phyloP scores from a whole-genome alignment of 1,139 yeast genomes.

The Hansenula anomala region DNA sequence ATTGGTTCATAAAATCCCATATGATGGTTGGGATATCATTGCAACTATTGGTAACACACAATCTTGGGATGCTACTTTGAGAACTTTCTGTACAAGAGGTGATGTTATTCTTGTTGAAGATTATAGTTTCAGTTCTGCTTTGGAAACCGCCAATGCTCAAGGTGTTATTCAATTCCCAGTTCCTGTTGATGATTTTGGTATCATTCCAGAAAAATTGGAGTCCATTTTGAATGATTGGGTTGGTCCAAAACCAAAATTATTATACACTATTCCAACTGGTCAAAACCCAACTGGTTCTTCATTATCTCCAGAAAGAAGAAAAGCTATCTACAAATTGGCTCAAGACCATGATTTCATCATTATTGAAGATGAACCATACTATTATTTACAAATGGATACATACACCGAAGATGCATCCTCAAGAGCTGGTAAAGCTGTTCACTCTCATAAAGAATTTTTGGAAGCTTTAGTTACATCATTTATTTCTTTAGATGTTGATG shows the following conservation, averaged over 20 bases:
- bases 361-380: conserved; percentile 92
- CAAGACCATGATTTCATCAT: conserved; percentile 76
- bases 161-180: conserved; percentile 68
- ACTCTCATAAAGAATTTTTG: conserved; percentile 51
- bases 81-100: conserved; percentile 74
- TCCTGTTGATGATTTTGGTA: conserved; percentile 73
- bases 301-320: conserved; percentile 66
- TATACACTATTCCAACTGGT: conserved; percentile 88
- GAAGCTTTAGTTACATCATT: conserved; percentile 69
- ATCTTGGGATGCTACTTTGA: conserved; percentile 78
- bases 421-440: conserved; percentile 24
- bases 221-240: conserved; percentile 64
- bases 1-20: conserved; percentile 53
- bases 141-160: conserved; percentile 72
- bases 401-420: conserved; percentile 35
- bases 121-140: conserved; percentile 74
- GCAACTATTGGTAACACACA: conserved; percentile 80
- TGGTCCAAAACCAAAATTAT: conserved; percentile 62
- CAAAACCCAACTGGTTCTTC: conserved; percentile 95
- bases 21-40: conserved; percentile 61
- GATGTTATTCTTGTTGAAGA: conserved; percentile 80
- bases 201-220: conserved; percentile 70
- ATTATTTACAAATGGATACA: conserved; percentile 82
- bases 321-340: conserved; percentile 63
- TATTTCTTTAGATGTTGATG: conserved; percentile 71